Evolutionary conservation across 257 asterid species (phyloP), one percentile per base, ranked within the genome.

Genomic region (Linaria vulgaris): DNA sequence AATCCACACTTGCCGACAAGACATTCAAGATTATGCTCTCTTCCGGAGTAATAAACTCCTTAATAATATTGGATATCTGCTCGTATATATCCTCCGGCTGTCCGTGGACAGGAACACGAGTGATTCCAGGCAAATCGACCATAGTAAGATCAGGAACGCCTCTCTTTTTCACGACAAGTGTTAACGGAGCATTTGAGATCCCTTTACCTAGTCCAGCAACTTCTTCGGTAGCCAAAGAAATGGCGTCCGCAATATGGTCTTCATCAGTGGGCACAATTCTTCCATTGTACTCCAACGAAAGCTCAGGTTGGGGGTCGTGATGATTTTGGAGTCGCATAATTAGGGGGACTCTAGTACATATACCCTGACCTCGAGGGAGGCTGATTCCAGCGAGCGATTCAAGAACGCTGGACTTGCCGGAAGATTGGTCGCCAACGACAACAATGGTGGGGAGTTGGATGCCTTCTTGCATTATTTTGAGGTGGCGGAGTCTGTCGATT

Each of bases 321-420:
- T 79, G 72, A 16, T 74, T 68, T 22, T 80, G 66, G 3, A 80
- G 68, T 39, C 80, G 34, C 79, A 81, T 72, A 0, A 80, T 70
- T 37, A 80, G 79, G 0, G 86, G 83, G 3, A 70, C 86, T 11
- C 86, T 47, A 12, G 83, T 80, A 73, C 83, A 81, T 25, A 81
- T 78, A 1, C 84, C 87, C 50, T 81, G 82, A 55, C 82, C 87
- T 23, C 84, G 57, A 21, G 82, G 87, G 49, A 82, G 84, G 77
- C 82, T 66, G 59, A 78, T 82, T 2, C 87, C 79, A 3, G 83
- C 79, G 12, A 80, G 77, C 10, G 83, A 80, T 64, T 80, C 81
- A 0, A 80, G 81, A 9, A 81, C 83, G 12, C 86, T 81, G 44
- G 86, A 81, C 59, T 78, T 81, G 12, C 86, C 86, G 8, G 83